Percentiles rank a stretch among this genome's conserved stretches.
Conservation (phyloP, 305 asterid genomes). For the Galium porrigens region DNA sequence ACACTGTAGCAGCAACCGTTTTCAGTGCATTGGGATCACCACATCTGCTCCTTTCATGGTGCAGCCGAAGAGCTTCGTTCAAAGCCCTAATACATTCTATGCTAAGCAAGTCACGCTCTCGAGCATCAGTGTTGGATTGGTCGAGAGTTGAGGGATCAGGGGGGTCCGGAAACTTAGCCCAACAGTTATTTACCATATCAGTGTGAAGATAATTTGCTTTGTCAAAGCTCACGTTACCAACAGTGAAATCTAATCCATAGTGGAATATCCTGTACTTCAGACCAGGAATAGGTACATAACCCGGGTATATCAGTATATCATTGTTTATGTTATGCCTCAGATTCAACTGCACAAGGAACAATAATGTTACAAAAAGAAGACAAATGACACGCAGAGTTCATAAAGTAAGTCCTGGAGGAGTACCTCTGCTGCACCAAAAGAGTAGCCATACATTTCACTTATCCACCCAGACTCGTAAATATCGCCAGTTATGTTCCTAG, state of each 20-base stretch:
- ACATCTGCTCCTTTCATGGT: constrained; percentile 46
- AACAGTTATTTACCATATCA: constrained; percentile 56
- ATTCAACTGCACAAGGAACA: constrained; percentile 44
- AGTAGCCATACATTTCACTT: constrained; percentile 96
- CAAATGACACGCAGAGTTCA: background rate
- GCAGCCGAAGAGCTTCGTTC: constrained; percentile 51
- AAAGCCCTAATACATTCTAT: constrained; percentile 54
- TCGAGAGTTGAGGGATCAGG: constrained; percentile 55
- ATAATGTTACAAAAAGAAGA: background rate
- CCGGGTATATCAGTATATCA: constrained; percentile 73
- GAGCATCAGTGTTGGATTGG: constrained; percentile 30
- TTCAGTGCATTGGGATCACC: constrained; percentile 30
- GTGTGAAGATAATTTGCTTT: constrained; percentile 75
- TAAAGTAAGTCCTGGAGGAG: constrained; percentile 2
- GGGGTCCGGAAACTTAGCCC: constrained; percentile 75
- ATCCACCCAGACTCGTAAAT: constrained; percentile 90
- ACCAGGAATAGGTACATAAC: constrained; percentile 52
- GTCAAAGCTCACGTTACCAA: constrained; percentile 79
- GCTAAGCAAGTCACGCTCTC: constrained; percentile 74
- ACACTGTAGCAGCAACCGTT: constrained; percentile 19
- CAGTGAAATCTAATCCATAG: constrained; percentile 70
- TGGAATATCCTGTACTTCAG: constrained; percentile 69
- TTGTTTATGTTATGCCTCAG: constrained; percentile 55
- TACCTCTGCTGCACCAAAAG: constrained; percentile 96
- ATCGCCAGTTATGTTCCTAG: constrained; percentile 73